Evolutionary conservation across 345 rosid genomes (phyloP), one percentile per base, ranked within the genome.

Genomic region (Dipteronia sinensis): DNA sequence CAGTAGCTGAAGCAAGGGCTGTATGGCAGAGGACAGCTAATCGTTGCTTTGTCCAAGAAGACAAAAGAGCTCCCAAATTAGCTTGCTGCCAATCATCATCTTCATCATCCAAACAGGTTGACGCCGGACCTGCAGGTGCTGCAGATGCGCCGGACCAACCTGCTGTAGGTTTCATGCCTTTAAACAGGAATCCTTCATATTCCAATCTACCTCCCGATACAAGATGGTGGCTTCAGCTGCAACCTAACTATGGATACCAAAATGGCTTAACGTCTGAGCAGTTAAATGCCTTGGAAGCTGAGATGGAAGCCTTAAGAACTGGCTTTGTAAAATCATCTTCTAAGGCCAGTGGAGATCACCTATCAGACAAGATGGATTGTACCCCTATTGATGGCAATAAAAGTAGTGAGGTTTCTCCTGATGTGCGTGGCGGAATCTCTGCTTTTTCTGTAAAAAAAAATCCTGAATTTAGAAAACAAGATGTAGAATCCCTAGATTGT

Each of bases 11-110:
- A 84, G 97, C 95, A 53, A 89, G 98, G 84, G 95, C 94, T 13
- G 88, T 85, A 22, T 94, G 97, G 99, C 98, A 96, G 83, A 86
- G 98, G 83, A 79, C 94, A 10, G 93, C 88, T 31, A 96, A 94
- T 80, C 98, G 98, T 79, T 96, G 88, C 85, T 94, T 95, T 87
- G 94, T 95, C 59, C 99, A 95, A 85, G 99, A 95, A 83, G 99
- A 96, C 65, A 94, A 94, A 81, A 85, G 98, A 84, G 99, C 99
- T 76, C 99, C 98, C 22, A 92, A 92, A 79, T 76, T 96, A 81
- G 95, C 99, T 62, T 96, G 78, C 81, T 89, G 90, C 81, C 98
- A 93, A n/a, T 93, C 99, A 31, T 88, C 97, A 17, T 83, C 90
- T 76, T 73, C 94, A 46, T 79, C 87, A n/a, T 72, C 86, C 65